phyloP scores from a whole-genome alignment of 208 protist species.

The Trypanosoma lewisi region DNA sequence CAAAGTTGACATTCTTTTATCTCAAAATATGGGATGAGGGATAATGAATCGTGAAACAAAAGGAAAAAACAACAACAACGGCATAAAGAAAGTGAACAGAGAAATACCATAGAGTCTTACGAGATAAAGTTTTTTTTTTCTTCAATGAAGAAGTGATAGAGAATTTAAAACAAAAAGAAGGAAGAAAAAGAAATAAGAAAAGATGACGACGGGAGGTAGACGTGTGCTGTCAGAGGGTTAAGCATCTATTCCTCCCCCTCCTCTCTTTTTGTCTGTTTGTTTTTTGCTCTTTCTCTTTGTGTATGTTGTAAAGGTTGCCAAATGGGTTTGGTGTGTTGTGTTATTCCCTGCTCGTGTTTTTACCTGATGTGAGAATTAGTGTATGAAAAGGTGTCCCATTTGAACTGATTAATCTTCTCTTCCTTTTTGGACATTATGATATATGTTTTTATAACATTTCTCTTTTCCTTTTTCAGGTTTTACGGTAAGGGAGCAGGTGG shows the following conservation, averaged over 20 bases:
- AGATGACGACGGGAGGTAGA: too few relatives aligned
- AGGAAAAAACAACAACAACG: neutral
- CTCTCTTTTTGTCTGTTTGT: neutral
- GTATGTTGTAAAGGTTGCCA: constrained; percentile 9
- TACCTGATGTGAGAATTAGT: too few relatives aligned
- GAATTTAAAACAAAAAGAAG: neutral
- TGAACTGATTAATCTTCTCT: too few relatives aligned
- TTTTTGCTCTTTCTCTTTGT: constrained; percentile 12
- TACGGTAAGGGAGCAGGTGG: too few relatives aligned
- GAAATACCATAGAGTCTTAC: constrained; percentile 5
- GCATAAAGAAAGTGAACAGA: neutral
- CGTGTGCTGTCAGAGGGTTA: neutral
- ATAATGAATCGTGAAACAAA: neutral
- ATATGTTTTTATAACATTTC: neutral
- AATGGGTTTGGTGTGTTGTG: neutral
- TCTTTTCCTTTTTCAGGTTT: too few relatives aligned
- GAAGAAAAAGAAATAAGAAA: neutral
- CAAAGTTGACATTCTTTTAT: neutral
- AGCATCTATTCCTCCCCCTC: neutral
- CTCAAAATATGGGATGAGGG: neutral
- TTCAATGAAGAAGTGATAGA: neutral
- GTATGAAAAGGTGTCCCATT: too few relatives aligned
- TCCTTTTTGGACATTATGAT: too few relatives aligned
- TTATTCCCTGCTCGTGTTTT: constrained; percentile 9
- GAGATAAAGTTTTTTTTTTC: neutral